A percentile compares a stretch with the other conserved stretches of the same genome.
phyloP scores from a whole-genome alignment of 2,329 filamentous ascomycete genomes.

The Ascochyta koolunga region DNA sequence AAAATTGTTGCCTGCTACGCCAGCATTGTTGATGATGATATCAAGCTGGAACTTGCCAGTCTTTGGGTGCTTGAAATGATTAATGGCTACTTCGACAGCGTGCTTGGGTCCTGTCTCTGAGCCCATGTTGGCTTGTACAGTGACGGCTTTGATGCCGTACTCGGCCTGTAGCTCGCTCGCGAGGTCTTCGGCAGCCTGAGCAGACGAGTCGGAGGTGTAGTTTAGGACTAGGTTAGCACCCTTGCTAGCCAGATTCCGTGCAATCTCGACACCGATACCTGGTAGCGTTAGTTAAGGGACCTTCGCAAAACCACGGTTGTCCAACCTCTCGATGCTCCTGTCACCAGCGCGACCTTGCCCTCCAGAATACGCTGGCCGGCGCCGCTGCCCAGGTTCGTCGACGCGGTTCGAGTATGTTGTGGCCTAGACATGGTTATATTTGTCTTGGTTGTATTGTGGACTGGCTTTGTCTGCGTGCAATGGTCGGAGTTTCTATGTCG shows the following conservation, averaged over 20 bases:
- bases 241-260: conserved; percentile 74
- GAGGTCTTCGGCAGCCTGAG: conserved; percentile 58
- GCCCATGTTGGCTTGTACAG: conserved; percentile 75
- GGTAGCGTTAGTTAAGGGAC: conserved; percentile 11
- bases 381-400: conserved; percentile 47
- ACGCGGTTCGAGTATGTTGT: conserved; percentile 41
- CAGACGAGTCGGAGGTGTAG: conserved; percentile 71
- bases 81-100: conserved; percentile 64
- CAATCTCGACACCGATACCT: conserved; percentile 76
- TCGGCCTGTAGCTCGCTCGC: conserved; percentile 61
- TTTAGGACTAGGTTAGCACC: conserved; percentile 73
- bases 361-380: conserved; percentile 54
- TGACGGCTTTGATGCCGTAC: conserved; percentile 65
- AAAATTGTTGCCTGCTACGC: conserved; percentile 67
- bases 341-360: conserved; percentile 79
- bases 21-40: conserved; percentile 88
- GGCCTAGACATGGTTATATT: conserved; percentile 49
- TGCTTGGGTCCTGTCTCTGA: conserved; percentile 64
- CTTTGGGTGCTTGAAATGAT: conserved; percentile 63
- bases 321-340: conserved; percentile 76
- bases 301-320: not conserved
- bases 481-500: not conserved
- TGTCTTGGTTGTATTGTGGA: not conserved
- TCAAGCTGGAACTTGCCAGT: conserved; percentile 71
- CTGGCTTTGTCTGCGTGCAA: not conserved